Percentiles rank a stretch among this genome's conserved stretches.
These are phyloP conservation scores for Diaporthe sp. DNA, from an alignment of 2,329 filamentous ascomycete species.

Conservation along the genomic window DNA sequence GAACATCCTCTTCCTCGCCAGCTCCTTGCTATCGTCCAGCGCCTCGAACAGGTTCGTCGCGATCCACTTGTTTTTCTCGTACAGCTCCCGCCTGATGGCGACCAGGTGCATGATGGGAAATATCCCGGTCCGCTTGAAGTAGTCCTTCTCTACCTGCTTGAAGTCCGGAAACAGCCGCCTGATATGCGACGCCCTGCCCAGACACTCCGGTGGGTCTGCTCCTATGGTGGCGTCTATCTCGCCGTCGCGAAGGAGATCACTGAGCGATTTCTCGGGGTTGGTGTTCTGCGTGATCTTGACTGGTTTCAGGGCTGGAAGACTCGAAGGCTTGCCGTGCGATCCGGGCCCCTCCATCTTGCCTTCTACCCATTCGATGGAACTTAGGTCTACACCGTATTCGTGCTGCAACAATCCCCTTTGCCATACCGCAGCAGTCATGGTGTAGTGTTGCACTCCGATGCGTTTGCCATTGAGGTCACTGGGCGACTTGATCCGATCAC, in stretches of 20 bases:
- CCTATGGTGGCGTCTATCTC: slow-evolving; percentile 54
- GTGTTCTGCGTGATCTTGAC: slow-evolving; percentile 47
- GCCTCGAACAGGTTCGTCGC: slow-evolving; percentile 50
- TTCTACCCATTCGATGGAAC: slow-evolving; percentile 50
- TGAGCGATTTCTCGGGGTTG: slow-evolving; percentile 47
- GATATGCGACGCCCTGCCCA: slow-evolving; percentile 48
- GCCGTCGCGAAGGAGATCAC: slow-evolving; percentile 51
- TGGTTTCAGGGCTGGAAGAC: slow-evolving; percentile 45
- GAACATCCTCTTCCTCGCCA: slow-evolving; percentile 48
- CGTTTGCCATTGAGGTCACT: slow-evolving; percentile 51
- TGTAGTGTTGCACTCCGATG: slow-evolving; percentile 54
- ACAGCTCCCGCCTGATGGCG: slow-evolving; percentile 42
- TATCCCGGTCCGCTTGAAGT: slow-evolving; percentile 43
- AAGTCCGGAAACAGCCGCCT: slow-evolving; percentile 52
- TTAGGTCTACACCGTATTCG: slow-evolving; percentile 48
- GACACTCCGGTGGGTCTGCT: slow-evolving; percentile 49
- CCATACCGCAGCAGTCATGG: slow-evolving; percentile 56
- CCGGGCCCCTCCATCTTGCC: slow-evolving; percentile 49
- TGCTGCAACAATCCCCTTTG: slow-evolving; percentile 50
- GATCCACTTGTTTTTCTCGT: slow-evolving; percentile 49
- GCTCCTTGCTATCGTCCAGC: slow-evolving; percentile 50
- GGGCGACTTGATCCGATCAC: slow-evolving; percentile 46
- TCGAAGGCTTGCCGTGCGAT: slow-evolving; percentile 47
- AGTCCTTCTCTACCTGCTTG: slow-evolving; percentile 50
- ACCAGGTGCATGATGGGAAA: slow-evolving; percentile 37